Evolutionary conservation across 257 asterid genomes (phyloP).

Genomic region (Knoxia roxburghii): DNA sequence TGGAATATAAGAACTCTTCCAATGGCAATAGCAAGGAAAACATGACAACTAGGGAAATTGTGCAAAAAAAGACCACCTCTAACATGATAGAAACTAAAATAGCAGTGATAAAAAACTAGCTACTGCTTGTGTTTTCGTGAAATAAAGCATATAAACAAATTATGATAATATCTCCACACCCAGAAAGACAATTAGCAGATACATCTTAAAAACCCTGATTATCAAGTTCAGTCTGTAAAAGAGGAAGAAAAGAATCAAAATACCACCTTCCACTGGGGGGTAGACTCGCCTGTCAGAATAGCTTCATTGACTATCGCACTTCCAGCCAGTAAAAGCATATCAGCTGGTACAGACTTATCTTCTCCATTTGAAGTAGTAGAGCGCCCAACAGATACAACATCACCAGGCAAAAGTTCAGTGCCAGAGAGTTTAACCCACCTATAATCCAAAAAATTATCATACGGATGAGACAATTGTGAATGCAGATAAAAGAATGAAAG

Average conservation of each 20-base stretch:
- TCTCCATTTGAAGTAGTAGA: constrained; percentile 78
- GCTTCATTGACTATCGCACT: constrained; percentile 97
- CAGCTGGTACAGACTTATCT: constrained; percentile 95
- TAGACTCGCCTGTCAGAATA: constrained; percentile 95
- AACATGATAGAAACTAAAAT: too few species aligned
- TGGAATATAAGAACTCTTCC: too few species aligned
- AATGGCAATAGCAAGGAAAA: too few species aligned
- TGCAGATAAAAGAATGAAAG: constrained; percentile 8
- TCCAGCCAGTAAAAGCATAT: constrained; percentile 98
- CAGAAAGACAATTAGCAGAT: too few species aligned
- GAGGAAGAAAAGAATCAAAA: constrained; percentile 13
- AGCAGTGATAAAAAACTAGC: too few species aligned
- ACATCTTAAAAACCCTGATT: background rate
- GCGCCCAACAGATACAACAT: constrained; percentile 97
- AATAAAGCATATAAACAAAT: too few species aligned
- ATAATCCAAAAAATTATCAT: constrained; percentile 9
- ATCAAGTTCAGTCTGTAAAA: background rate
- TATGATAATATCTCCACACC: too few species aligned
- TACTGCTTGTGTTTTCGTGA: too few species aligned
- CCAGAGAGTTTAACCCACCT: constrained; percentile 96
- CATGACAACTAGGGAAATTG: too few species aligned
- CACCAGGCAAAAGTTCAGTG: constrained; percentile 92
- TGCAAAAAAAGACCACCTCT: too few species aligned
- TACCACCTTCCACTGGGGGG: constrained; percentile 97
- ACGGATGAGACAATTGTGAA: background rate